Percentiles rank a stretch among this genome's conserved stretches.
These are phyloP conservation scores for Terfezia claveryi DNA, from an alignment of 495 filamentous ascomycete species.

Conservation along the genomic window DNA sequence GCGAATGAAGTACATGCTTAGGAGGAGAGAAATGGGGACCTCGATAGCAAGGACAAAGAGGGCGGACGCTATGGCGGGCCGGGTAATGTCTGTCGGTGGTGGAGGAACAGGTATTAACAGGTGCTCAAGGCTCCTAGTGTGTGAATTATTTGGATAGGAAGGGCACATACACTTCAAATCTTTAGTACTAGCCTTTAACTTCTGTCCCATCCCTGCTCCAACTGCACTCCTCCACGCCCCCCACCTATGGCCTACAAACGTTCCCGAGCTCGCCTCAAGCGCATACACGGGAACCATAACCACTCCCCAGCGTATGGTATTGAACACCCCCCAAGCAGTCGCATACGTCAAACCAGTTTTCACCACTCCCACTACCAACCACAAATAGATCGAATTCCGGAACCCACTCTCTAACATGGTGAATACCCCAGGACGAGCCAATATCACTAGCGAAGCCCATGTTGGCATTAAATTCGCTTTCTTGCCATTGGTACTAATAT, in stretches of 20 bases:
- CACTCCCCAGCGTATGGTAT: slow-evolving; percentile 56
- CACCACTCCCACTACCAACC: slow-evolving; percentile 45
- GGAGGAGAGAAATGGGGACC: too few species aligned
- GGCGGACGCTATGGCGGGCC: too few species aligned
- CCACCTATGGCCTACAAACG: slow-evolving; percentile 51
- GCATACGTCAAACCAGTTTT: slow-evolving; percentile 39
- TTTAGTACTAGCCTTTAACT: not conserved
- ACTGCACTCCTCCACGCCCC: slow-evolving; percentile 20
- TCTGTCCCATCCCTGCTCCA: not conserved
- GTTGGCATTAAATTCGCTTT: too few species aligned
- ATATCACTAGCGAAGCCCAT: too few species aligned
- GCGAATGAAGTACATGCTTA: too few species aligned
- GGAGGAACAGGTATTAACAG: too few species aligned
- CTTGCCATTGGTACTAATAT: not conserved
- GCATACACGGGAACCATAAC: slow-evolving; percentile 54
- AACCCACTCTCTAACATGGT: slow-evolving; percentile 43
- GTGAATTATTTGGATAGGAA: too few species aligned
- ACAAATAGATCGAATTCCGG: slow-evolving; percentile 49
- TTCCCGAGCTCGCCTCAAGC: slow-evolving; percentile 39
- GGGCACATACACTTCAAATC: too few species aligned
- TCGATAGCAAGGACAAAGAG: too few species aligned
- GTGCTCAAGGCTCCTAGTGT: too few species aligned
- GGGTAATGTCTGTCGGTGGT: too few species aligned
- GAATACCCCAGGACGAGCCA: slow-evolving; percentile 29
- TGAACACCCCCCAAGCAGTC: slow-evolving; percentile 56